Percentiles rank a stretch among this genome's conserved stretches.
phyloP scores from a whole-genome alignment of 2,329 filamentous ascomycete species.

The Huntiella savannae region DNA sequence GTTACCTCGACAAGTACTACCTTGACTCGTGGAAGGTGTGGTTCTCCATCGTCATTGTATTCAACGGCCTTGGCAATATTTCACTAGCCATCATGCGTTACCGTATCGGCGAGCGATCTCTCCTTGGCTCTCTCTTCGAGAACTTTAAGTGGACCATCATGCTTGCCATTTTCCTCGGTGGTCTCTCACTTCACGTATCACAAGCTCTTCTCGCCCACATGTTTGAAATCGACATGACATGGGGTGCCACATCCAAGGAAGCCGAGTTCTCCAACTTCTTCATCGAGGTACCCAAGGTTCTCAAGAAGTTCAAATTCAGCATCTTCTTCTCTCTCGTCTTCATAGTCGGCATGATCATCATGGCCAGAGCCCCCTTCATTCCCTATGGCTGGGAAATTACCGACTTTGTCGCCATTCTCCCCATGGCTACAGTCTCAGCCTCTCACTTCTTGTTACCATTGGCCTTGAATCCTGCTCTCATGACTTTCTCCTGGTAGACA shows the following conservation, averaged over 20 bases:
- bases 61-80: conserved; percentile 56
- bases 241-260: conserved; percentile 74
- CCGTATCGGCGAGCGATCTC: conserved; percentile 42
- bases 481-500: conserved; percentile 56
- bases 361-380: conserved; percentile 44
- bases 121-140: conserved; percentile 38
- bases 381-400: conserved; percentile 47
- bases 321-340: conserved; percentile 42
- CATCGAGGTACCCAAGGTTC: conserved; percentile 60
- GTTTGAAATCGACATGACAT: conserved; percentile 71
- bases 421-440: conserved; percentile 50
- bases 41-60: conserved; percentile 64
- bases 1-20: conserved; percentile 60
- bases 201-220: conserved; percentile 67
- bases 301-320: conserved; percentile 60
- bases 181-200: conserved; percentile 61
- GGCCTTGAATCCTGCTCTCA: conserved; percentile 58
- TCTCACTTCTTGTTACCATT: conserved; percentile 55
- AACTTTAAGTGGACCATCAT: conserved; percentile 58
- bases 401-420: conserved; percentile 57
- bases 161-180: conserved; percentile 66
- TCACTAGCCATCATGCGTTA: conserved; percentile 56
- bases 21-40: conserved; percentile 62
- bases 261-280: conserved; percentile 68
- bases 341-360: conserved; percentile 42